These are phyloP conservation scores for Cladosporium sp. DNA, from an alignment of 2,329 filamentous ascomycete species.

Conservation along the genomic window DNA sequence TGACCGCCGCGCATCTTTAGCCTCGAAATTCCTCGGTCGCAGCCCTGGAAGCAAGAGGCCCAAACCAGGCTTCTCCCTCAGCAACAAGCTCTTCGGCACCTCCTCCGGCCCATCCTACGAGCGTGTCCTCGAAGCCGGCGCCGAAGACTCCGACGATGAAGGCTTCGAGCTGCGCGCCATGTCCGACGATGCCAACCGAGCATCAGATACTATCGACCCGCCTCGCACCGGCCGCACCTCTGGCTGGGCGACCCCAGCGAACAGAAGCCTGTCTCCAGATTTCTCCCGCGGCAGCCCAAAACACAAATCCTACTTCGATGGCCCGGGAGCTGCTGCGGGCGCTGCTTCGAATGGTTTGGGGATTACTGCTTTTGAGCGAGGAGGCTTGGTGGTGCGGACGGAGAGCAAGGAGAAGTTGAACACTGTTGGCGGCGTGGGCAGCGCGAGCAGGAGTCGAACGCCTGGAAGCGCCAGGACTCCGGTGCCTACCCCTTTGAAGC, in stretches of 20 bases:
- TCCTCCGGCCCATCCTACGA: constrained; percentile 63
- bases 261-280: constrained; percentile 34
- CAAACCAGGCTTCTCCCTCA: constrained; percentile 28
- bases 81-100: constrained; percentile 65
- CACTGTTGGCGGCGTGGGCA: neutral
- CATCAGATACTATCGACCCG: constrained; percentile 39
- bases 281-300: constrained; percentile 31
- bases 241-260: constrained; percentile 65
- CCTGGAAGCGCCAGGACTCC: constrained; percentile 8
- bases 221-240: constrained; percentile 56
- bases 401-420: constrained; percentile 72
- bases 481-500: constrained; percentile 7
- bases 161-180: constrained; percentile 77
- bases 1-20: constrained; percentile 65
- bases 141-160: constrained; percentile 40
- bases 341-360: constrained; percentile 29
- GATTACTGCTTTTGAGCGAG: constrained; percentile 56
- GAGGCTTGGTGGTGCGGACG: constrained; percentile 75
- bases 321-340: constrained; percentile 19
- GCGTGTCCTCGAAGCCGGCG: constrained; percentile 80
- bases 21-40: constrained; percentile 53
- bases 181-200: constrained; percentile 51
- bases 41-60: constrained; percentile 32
- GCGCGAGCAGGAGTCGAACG: constrained; percentile 3
- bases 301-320: constrained; percentile 47